Evolutionary conservation across 1,284 basidiomycete species (phyloP), one percentile per base, ranked within the genome.

Genomic region (Tetrapyrgos nigripes): DNA sequence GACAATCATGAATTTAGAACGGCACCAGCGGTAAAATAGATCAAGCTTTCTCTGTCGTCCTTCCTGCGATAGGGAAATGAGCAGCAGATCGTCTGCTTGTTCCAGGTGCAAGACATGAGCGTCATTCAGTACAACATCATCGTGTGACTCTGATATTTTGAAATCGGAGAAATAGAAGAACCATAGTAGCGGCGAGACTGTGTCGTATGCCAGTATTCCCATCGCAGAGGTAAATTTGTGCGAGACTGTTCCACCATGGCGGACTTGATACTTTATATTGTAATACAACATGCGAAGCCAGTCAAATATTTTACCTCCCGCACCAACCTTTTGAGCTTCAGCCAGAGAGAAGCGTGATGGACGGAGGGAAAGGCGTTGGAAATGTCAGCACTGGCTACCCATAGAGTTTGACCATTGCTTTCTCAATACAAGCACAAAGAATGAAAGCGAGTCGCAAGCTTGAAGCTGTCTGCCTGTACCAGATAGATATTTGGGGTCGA

Each of bases 101-200:
- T n/a, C n/a, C n/a, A n/a, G n/a, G n/a, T n/a, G n/a, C n/a, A n/a
- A n/a, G n/a, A n/a, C n/a, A n/a, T n/a, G n/a, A n/a, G n/a, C n/a
- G n/a, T n/a, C n/a, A n/a, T n/a, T n/a, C n/a, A n/a, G n/a, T n/a
- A n/a, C n/a, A n/a, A 59, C 26, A 48, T 62, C 57, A 35, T 51
- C 53, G 3, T 17, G 17, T 19, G 48, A 17, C 1, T 4, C 1
- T 3, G 45, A 37, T 3, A 59, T 43, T 23, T 28, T 11, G 21
- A 58, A 53, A 44, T 62, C 51, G 2, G 50, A 26, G 24, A 59
- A 54, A 37, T 40, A 62, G 8, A 59, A 37, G 29, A 43, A 50
- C 33, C 50, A 62, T 1, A 62, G 47, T 17, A 55, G 17, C 3
- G 60, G 52, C 2, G 60, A 62, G 14, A 47, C 4, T 1, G 60